Base-by-base conservation (phyloP, 129 eudicot genomes). In the Centrapalus pauciflorus region DNA sequence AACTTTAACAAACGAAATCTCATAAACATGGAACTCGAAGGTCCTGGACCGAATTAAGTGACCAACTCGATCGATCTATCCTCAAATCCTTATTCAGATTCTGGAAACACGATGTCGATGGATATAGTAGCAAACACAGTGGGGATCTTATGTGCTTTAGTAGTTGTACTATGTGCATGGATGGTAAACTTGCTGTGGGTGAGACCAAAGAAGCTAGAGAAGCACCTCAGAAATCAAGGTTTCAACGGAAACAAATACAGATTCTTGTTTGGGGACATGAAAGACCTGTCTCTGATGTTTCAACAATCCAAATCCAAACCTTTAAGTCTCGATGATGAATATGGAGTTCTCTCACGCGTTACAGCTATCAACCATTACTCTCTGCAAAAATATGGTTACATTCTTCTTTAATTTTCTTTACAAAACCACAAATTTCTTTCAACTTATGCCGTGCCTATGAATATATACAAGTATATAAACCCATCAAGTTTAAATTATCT, bases 191-290 rank as follows among this genome's bases (percentile, higher is more conserved):
- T 54, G 37, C 16, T 60, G 45, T 76, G 80, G 80, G 12, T 68
- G 35, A 76, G 51, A 54, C 71, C 76, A 29, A 68, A 37, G 33
- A 76, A 40, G 25, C 59, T 76, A 7, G 80, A 76, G 10, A 76
- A 76, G 35, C 12, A 50, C 21, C 65, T 76, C 20, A 62, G 60
- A 49, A 60, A 37, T 26, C 80, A 76, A 69, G 80, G 80, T 35
- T 69, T 76, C 21, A 76, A 49, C 1, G 80, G 80, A 26, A 76
- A 76, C 63, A 49, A 30, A 16, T 76, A 76, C 76, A 76, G 2
- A 45, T 33, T 76, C 3, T 38, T 76, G 27, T 60, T 12, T 51
- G 80, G 80, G 64, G 80, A 76, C 20, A 59, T 9, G 35, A 68
- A 67, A 51, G 80, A 76, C 32, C 25, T 52, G 7, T 37, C 64